Evolutionary conservation across 1,139 yeast species (phyloP), one percentile per base, ranked within the genome.

Genomic region (Yamadazyma kanchanaburiensis): DNA sequence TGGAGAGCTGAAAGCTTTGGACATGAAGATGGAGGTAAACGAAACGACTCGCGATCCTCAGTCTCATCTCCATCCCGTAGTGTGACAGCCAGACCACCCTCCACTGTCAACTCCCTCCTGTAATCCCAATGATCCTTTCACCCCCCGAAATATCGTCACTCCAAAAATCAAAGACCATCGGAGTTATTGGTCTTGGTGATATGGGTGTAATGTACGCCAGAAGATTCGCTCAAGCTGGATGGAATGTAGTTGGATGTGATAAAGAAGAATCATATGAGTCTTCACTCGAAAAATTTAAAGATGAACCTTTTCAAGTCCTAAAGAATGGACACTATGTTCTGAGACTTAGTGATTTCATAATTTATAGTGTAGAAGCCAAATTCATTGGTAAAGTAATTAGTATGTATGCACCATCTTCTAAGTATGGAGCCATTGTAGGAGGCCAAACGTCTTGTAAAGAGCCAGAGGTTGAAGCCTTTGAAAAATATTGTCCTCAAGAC

Each of bases 401-500:
- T 5, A 30, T 61, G 21, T 91, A 88, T 53, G 96, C 95, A 0
- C 94, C 95, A 0, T 68, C 96, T 0, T 81, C 96, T 4, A 91
- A 88, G 53, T 60, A 76, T 11, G 94, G 95, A 3, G 83, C 95
- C 4, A 76, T 88, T 30, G 95, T 91, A 8, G 98, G 98, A n/a
- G 98, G 98, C 4, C 98, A 91, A 55, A 89, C 98, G 0, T 85
- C 95, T 5, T 91, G 97, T 60, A 91, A 91, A 51, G 81, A 77
- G 12, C 95, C 95, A 0, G 98, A 91, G 52, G 82, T 91, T 25
- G 67, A 63, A 13, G 96, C 97, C 0, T 86, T 91, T 53, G 96
- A 88, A 47, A 62, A 64, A 32, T 60, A 72, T 43, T 55, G 87
- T 23, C 96, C 97, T 0, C 38, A 48, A 1, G 98, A 91, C 55